Conservation (phyloP, 2,329 filamentous ascomycete genomes). For the Arachnopeziza araneosa region DNA sequence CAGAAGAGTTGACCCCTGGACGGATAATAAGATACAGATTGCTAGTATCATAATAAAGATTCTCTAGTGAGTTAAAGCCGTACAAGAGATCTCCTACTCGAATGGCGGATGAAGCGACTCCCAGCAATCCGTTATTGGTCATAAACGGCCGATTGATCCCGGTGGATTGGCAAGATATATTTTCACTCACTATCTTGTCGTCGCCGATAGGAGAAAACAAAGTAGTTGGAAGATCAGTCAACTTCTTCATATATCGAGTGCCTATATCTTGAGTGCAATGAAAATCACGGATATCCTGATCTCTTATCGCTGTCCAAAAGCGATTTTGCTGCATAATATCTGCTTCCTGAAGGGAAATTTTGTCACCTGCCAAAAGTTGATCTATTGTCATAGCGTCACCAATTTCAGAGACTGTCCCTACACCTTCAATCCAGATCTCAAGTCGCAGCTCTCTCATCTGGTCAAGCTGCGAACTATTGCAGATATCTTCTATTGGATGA, state of each 20-base stretch:
- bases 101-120: neutral
- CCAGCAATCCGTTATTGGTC: neutral
- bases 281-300: neutral
- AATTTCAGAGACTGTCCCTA: neutral
- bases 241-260: neutral
- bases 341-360: neutral
- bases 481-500: neutral
- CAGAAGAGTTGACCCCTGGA: neutral
- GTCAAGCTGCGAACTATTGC: neutral
- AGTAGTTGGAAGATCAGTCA: neutral
- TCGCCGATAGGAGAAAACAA: neutral
- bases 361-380: neutral
- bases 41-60: neutral
- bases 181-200: neutral
- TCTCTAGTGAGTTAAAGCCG: neutral
- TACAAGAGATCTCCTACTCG: neutral
- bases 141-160: neutral
- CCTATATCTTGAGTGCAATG: neutral
- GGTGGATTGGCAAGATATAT: neutral
- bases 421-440: neutral
- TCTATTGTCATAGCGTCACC: neutral
- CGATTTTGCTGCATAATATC: neutral
- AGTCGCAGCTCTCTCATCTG: neutral
- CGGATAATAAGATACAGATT: neutral
- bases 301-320: neutral